phyloP scores from a whole-genome alignment of 164 flowering plant genomes.

The Tinospora cordifolia region DNA sequence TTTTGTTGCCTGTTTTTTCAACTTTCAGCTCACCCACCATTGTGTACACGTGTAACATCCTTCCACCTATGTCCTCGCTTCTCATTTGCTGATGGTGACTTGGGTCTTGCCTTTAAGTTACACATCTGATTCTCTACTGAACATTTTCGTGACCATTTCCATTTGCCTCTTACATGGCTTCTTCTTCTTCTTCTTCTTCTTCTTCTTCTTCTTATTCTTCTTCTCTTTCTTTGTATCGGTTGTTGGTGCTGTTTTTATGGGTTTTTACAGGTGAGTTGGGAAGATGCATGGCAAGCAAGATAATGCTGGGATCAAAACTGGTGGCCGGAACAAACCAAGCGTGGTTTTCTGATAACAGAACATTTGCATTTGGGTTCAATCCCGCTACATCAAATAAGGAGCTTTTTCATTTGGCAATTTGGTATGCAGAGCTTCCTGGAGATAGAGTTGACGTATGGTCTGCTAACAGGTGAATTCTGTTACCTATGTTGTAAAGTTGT shows the following conservation, averaged over 20 bases:
- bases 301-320: conserved; percentile 49
- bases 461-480: conserved; percentile 53
- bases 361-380: conserved; percentile 77
- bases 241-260: conserved; percentile 7
- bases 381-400: conserved; percentile 24
- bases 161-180: neutral
- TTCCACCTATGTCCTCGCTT: neutral
- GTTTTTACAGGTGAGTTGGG: conserved; percentile 1
- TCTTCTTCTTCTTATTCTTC: no score
- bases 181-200: conserved; percentile 14
- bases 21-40: conserved; percentile 11
- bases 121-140: neutral
- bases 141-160: neutral
- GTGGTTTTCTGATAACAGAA: conserved; percentile 70
- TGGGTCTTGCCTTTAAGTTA: neutral
- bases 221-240: no score
- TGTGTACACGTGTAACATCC: conserved; percentile 3
- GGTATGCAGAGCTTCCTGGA: conserved; percentile 77
- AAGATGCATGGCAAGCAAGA: conserved; percentile 17
- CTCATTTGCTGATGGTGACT: neutral
- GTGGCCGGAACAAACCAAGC: conserved; percentile 33
- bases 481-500: neutral
- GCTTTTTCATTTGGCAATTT: conserved; percentile 47
- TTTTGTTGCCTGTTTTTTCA: neutral
- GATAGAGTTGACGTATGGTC: conserved; percentile 73